Percentiles rank a stretch among this genome's conserved stretches.
These are phyloP conservation scores for Chenopodium album DNA, from an alignment of 148 eudicot genomes.

Conservation along the genomic window DNA sequence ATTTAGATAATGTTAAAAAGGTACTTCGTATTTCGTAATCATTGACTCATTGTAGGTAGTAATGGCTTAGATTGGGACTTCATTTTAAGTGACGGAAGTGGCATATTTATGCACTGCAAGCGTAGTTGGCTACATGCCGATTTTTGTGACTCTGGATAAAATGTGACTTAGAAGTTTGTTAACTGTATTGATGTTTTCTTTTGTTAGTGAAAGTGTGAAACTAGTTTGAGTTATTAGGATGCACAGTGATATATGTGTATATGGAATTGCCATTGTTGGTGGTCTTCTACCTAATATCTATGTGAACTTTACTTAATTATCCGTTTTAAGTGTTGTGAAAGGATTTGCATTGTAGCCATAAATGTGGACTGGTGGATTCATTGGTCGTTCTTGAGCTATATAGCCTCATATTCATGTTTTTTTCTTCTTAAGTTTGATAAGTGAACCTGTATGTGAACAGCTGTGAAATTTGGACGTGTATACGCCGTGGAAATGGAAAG, in stretches of 20 bases:
- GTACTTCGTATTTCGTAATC: background rate
- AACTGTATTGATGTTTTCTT: background rate
- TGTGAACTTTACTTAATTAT: background rate
- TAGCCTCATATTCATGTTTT: background rate
- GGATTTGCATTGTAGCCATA: background rate
- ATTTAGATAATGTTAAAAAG: background rate
- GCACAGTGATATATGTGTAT: background rate
- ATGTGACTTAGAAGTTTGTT: background rate
- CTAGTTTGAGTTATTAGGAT: background rate
- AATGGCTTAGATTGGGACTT: background rate
- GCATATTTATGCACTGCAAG: background rate
- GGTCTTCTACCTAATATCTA: too few relatives aligned
- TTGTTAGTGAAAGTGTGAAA: background rate
- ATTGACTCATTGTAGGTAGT: background rate
- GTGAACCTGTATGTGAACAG: slow-evolving; percentile 4
- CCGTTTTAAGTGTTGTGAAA: background rate
- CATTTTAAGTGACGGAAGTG: background rate
- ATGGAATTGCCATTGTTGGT: background rate
- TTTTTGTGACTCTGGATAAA: background rate
- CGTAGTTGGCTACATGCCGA: background rate
- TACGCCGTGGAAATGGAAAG: slow-evolving; percentile 39
- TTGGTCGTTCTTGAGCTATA: background rate
- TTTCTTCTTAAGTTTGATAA: background rate
- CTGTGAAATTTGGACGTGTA: slow-evolving; percentile 4
- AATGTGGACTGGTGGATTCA: background rate